Conservation (phyloP, 2,329 filamentous ascomycete genomes). For the Aphanocladium album region DNA sequence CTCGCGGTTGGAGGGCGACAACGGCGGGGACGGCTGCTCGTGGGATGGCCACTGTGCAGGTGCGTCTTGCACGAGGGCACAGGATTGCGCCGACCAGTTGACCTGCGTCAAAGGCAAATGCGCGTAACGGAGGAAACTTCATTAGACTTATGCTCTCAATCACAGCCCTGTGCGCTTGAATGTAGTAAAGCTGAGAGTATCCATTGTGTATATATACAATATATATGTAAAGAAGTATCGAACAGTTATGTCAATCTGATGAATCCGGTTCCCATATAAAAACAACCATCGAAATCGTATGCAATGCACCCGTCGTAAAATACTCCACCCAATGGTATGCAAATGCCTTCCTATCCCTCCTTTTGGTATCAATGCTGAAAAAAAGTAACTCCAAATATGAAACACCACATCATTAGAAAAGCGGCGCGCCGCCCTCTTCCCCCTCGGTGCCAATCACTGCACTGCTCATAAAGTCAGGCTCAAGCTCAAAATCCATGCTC, state of each 20-base stretch:
- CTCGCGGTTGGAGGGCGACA: background rate
- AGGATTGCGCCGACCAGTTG: background rate
- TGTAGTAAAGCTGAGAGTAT: background rate
- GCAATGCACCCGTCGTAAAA: background rate
- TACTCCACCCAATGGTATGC: background rate
- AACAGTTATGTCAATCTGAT: background rate
- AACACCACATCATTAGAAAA: background rate
- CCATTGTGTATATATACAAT: background rate
- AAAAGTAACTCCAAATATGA: background rate
- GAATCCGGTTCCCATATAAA: background rate
- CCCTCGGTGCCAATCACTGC: background rate
- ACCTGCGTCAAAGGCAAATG: background rate
- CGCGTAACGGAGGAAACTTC: too few relatives aligned
- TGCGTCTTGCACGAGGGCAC: background rate
- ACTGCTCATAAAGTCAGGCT: constrained; percentile 19
- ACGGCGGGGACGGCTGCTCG: background rate
- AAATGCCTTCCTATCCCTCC: background rate
- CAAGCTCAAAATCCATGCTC: constrained; percentile 40
- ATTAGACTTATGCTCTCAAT: too few relatives aligned
- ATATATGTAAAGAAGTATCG: background rate
- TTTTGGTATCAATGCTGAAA: constrained; percentile 10
- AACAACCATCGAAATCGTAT: background rate
- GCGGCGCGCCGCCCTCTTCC: background rate
- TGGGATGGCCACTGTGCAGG: background rate
- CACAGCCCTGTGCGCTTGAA: too few relatives aligned